These are phyloP conservation scores for Mycena metata DNA, from an alignment of 768 basidiomycete genomes.

Conservation along the genomic window DNA sequence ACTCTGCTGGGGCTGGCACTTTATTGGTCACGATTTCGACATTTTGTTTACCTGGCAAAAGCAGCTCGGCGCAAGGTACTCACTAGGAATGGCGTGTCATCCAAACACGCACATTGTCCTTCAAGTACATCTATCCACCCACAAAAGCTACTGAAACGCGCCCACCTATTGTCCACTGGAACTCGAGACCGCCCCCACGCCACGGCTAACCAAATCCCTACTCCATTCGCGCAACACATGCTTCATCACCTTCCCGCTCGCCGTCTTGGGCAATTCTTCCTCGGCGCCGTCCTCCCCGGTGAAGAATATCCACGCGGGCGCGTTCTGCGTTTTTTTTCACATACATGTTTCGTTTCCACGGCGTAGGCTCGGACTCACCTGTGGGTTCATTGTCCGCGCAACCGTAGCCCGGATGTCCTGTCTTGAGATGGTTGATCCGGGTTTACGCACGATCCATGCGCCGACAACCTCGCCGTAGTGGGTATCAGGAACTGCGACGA, in stretches of 20 bases:
- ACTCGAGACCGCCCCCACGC: slow-evolving; percentile 52
- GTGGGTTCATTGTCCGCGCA: slow-evolving; percentile 77
- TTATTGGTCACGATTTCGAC: no score
- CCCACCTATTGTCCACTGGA: not conserved
- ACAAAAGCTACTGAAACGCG: no score
- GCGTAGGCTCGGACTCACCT: slow-evolving; percentile 59
- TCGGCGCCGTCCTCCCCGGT: slow-evolving; percentile 72
- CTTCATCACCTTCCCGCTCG: slow-evolving; percentile 90
- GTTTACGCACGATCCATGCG: slow-evolving; percentile 77
- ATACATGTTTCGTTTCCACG: no score
- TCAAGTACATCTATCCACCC: no score
- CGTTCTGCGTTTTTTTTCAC: slow-evolving; percentile 65
- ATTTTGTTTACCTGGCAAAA: no score
- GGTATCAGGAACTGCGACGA: slow-evolving; percentile 76
- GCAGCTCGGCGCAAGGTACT: no score
- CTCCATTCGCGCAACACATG: slow-evolving; percentile 82
- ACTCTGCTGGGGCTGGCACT: no score
- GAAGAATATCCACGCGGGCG: slow-evolving; percentile 89
- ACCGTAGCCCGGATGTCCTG: slow-evolving; percentile 71
- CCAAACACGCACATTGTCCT: no score
- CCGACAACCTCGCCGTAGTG: slow-evolving; percentile 86
- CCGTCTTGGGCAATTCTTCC: slow-evolving; percentile 83
- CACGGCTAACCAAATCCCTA: slow-evolving; percentile 61
- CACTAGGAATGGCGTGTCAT: no score
- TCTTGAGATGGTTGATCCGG: slow-evolving; percentile 55